Conservation (phyloP, 441 rosid species). For the Erodium chrysanthum region DNA sequence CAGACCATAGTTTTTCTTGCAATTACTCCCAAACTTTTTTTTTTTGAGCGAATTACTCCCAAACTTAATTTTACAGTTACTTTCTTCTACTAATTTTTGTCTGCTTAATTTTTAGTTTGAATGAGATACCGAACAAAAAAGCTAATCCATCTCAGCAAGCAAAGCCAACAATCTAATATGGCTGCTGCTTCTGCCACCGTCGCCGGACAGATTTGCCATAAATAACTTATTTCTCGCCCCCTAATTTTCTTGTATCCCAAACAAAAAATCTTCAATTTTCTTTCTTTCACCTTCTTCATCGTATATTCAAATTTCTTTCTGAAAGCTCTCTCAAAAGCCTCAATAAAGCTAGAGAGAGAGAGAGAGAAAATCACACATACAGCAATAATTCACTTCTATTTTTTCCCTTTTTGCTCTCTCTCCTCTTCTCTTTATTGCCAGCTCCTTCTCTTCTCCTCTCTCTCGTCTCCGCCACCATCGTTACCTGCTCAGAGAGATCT, state of each 20-base stretch:
- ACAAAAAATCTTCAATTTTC: conserved; percentile 4
- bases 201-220: conserved; percentile 33
- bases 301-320: background rate
- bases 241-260: background rate
- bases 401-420: conserved; percentile 2
- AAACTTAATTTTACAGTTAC: too few species aligned
- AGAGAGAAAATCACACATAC: conserved; percentile 21
- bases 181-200: conserved; percentile 34
- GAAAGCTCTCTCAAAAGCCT: conserved; percentile 18
- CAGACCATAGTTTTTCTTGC: too few species aligned
- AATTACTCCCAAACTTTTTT: too few species aligned
- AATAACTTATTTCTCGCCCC: background rate
- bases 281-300: background rate
- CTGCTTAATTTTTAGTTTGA: too few species aligned
- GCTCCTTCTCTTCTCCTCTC: conserved; percentile 10
- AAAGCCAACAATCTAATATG: conserved; percentile 19
- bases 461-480: conserved; percentile 14
- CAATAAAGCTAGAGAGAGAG: conserved; percentile 23
- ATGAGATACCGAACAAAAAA: too few species aligned
- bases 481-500: background rate
- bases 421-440: conserved; percentile 24
- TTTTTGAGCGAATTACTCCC: too few species aligned
- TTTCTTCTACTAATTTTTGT: too few species aligned
- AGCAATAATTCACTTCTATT: conserved; percentile 35
- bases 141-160: background rate